Conservation (phyloP, 495 filamentous ascomycete species). For the Aspergillus conjunctus region DNA sequence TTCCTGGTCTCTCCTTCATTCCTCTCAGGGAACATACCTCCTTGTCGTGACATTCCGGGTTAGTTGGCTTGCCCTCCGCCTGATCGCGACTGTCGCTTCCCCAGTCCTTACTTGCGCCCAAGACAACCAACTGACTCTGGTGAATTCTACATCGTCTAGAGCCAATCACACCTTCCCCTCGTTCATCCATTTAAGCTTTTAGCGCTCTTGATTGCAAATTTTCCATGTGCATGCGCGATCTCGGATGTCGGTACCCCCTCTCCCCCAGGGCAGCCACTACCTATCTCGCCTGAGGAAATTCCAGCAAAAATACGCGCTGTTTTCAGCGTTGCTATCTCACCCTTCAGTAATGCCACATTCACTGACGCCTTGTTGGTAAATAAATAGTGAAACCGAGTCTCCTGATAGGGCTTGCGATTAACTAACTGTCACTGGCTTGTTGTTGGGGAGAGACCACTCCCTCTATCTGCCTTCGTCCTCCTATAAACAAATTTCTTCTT, state of each 20-base stretch:
- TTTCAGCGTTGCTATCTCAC: not conserved
- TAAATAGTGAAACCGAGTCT: conserved; percentile 7
- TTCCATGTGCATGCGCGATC: conserved; percentile 13
- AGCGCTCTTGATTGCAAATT: conserved; percentile 2
- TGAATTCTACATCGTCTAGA: conserved; percentile 5
- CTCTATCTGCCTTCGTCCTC: not conserved
- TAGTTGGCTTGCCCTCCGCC: conserved; percentile 15
- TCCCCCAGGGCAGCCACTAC: not conserved
- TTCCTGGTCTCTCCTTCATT: conserved; percentile 25
- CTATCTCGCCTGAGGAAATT: not conserved
- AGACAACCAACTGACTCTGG: conserved; percentile 10
- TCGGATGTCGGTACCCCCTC: conserved; percentile 10
- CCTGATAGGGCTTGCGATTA: conserved; percentile 1
- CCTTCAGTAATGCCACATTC: not conserved
- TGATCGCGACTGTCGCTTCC: conserved; percentile 19
- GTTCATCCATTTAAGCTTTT: not conserved
- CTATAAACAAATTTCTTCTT: not conserved
- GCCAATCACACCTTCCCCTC: not conserved
- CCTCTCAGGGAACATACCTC: conserved; percentile 17
- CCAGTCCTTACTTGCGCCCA: conserved; percentile 20
- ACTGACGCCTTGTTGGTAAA: conserved; percentile 11
- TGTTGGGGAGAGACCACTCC: conserved; percentile 5
- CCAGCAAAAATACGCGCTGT: conserved; percentile 13
- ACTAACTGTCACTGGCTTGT: not conserved
- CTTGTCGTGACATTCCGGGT: conserved; percentile 19